Conservation (phyloP, 371 early-diverging fungal species). For the Neoconidiobolus thromboides region DNA sequence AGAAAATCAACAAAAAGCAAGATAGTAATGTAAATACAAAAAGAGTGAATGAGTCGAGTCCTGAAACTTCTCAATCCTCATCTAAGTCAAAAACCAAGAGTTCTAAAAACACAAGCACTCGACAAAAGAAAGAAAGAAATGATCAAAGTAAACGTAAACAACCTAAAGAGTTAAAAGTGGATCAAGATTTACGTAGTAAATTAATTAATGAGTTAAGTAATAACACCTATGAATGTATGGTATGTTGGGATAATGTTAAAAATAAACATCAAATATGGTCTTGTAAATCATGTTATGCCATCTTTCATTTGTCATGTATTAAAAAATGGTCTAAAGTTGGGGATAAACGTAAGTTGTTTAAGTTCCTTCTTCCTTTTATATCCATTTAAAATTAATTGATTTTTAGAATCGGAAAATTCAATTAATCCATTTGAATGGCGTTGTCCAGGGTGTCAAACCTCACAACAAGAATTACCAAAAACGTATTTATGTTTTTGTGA, state of each 20-base stretch:
- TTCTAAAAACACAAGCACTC: too few relatives aligned
- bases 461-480: constrained; percentile 34
- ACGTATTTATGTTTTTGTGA: constrained; percentile 78
- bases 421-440: constrained; percentile 36
- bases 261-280: constrained; percentile 53
- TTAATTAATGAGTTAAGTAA: constrained; percentile 38
- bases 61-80: too few relatives aligned
- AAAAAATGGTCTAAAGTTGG: constrained; percentile 49
- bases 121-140: too few relatives aligned
- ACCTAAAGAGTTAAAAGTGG: constrained; percentile 5
- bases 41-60: too few relatives aligned
- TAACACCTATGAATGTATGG: constrained; percentile 78
- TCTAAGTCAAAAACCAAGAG: too few relatives aligned
- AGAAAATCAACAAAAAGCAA: too few relatives aligned
- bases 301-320: constrained; percentile 68
- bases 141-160: neutral
- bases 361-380: neutral
- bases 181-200: constrained; percentile 32
- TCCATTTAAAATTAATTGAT: constrained; percentile 9
- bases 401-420: constrained; percentile 9
- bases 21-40: too few relatives aligned
- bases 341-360: constrained; percentile 11
- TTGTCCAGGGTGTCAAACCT: constrained; percentile 85
- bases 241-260: constrained; percentile 71
- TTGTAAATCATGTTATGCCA: constrained; percentile 74